Evolutionary conservation across 768 basidiomycete species (phyloP).

Genomic region (Leccinum subgranulosum): DNA sequence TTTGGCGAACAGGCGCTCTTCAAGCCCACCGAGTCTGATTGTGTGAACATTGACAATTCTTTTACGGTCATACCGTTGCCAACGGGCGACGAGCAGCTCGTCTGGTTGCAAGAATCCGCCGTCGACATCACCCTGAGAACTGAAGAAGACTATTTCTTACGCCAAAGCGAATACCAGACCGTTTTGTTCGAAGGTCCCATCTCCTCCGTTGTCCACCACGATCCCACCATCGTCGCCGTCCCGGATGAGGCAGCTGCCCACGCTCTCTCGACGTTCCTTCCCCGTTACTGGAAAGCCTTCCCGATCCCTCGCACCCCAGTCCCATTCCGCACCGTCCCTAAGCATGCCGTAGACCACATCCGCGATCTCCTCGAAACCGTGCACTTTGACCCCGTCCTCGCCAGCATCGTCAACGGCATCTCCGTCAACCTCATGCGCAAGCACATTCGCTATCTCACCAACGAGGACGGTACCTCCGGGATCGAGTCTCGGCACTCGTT

Average conservation of each 20-base stretch:
- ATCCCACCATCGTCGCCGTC: conserved; percentile 41
- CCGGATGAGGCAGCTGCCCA: conserved; percentile 35
- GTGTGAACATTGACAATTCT: conserved; percentile 26
- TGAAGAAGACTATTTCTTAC: conserved; percentile 36
- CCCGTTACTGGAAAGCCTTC: conserved; percentile 69
- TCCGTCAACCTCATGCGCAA: conserved; percentile 61
- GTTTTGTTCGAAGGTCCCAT: not conserved
- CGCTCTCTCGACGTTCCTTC: conserved; percentile 60
- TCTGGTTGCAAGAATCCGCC: conserved; percentile 59
- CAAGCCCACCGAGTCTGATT: conserved; percentile 36
- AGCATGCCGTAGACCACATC: conserved; percentile 51
- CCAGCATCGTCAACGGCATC: conserved; percentile 65
- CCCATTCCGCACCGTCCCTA: conserved; percentile 54
- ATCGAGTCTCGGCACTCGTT: conserved; percentile 85
- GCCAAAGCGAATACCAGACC: conserved; percentile 16
- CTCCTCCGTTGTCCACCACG: conserved; percentile 42
- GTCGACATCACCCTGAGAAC: conserved; percentile 45
- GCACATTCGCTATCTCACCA: conserved; percentile 81
- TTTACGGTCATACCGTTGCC: conserved; percentile 20
- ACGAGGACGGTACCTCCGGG: conserved; percentile 70
- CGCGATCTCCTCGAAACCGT: conserved; percentile 54
- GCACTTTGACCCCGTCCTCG: conserved; percentile 67
- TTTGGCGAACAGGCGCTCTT: conserved; percentile 54
- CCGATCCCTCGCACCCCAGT: conserved; percentile 52
- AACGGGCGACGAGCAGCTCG: conserved; percentile 39